Percentiles rank a stretch among this genome's conserved stretches.
These are phyloP conservation scores for Thraustotheca clavata DNA, from an alignment of 352 stramenopile species.

Conservation along the genomic window DNA sequence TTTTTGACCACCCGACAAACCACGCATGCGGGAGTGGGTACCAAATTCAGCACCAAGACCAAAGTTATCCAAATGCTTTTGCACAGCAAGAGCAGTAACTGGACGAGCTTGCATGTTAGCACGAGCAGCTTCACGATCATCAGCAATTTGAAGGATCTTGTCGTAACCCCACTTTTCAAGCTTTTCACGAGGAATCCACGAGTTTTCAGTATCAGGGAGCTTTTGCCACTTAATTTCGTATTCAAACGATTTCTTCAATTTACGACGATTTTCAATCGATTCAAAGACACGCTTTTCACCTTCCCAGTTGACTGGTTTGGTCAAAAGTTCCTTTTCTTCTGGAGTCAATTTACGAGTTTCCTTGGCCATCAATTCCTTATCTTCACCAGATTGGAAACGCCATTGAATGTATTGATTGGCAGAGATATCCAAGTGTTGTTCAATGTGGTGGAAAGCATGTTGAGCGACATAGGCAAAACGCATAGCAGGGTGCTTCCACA, in stretches of 20 bases:
- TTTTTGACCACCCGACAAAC: slow-evolving; percentile 97
- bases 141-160: slow-evolving; percentile 94
- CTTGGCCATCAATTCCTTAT: slow-evolving; percentile 88
- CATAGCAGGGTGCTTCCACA: slow-evolving; percentile 87
- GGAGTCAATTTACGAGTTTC: slow-evolving; percentile 85
- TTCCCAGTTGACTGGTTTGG: slow-evolving; percentile 92
- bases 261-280: slow-evolving; percentile 86
- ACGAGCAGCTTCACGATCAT: slow-evolving; percentile 90
- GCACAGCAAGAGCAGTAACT: slow-evolving; percentile 92
- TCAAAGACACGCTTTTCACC: slow-evolving; percentile 86
- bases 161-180: slow-evolving; percentile 97
- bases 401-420: slow-evolving; percentile 97
- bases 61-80: slow-evolving; percentile 97
- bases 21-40: slow-evolving; percentile 97
- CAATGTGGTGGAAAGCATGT: slow-evolving; percentile 97
- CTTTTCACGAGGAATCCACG: slow-evolving; percentile 90
- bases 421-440: slow-evolving; percentile 92
- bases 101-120: slow-evolving; percentile 90
- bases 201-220: slow-evolving; percentile 91
- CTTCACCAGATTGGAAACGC: slow-evolving; percentile 90
- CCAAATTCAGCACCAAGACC: slow-evolving; percentile 94
- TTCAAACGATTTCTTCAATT: slow-evolving; percentile 93
- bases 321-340: slow-evolving; percentile 92
- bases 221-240: slow-evolving; percentile 98
- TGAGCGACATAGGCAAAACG: slow-evolving; percentile 95